These are phyloP conservation scores for Wickerhamiella sergipiensis DNA, from an alignment of 805 yeast genomes.

Conservation along the genomic window DNA sequence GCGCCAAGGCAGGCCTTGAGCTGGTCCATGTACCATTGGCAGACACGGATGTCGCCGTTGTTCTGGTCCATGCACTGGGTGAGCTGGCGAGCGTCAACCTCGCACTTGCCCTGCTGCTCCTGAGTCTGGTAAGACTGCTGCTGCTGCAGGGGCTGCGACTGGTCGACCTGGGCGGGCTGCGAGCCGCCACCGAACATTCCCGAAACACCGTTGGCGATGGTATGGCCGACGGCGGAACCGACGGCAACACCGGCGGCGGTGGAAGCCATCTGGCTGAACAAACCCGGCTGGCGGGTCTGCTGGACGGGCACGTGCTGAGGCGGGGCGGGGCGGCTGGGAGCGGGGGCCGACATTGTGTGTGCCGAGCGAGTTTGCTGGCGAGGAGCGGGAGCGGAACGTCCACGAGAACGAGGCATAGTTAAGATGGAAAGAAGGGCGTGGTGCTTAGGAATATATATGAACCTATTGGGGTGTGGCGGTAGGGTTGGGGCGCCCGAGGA, in stretches of 20 bases:
- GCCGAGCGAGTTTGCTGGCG: constrained; percentile 21
- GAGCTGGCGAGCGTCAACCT: constrained; percentile 84
- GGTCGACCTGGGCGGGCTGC: constrained; percentile 34
- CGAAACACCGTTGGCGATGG: constrained; percentile 87
- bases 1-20: constrained; percentile 96
- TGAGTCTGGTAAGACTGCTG: constrained; percentile 25
- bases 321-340: constrained; percentile 37
- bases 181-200: constrained; percentile 76
- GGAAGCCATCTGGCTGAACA: constrained; percentile 94
- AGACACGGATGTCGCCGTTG: constrained; percentile 89
- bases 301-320: constrained; percentile 36
- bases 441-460: not conserved
- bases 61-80: constrained; percentile 92
- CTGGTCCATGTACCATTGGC: constrained; percentile 95
- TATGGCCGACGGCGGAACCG: constrained; percentile 95
- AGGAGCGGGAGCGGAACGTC: constrained; percentile 27
- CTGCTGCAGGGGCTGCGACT: constrained; percentile 30
- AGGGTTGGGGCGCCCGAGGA: not conserved
- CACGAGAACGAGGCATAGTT: constrained; percentile 29
- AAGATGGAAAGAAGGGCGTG: not conserved
- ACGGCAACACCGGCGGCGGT: constrained; percentile 99
- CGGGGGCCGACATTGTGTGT: constrained; percentile 38
- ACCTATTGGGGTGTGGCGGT: not conserved
- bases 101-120: constrained; percentile 49
- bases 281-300: constrained; percentile 48